Evolutionary conservation across 179 eudicot species (phyloP).

Genomic region (Beta corolliflora): DNA sequence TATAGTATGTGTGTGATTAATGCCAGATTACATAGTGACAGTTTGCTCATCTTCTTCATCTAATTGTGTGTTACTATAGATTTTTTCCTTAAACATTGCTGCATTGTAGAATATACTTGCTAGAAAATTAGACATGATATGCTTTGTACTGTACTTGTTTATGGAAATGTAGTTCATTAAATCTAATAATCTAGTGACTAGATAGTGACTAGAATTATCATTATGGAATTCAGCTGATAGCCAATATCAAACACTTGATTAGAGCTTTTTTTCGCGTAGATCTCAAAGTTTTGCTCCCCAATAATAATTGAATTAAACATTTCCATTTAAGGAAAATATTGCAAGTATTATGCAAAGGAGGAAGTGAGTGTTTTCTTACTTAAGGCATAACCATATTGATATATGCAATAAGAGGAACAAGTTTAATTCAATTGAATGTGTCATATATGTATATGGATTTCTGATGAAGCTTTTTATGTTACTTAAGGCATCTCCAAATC

Average conservation of each 20-base stretch:
- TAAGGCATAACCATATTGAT: neutral
- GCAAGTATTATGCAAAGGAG: too few relatives aligned
- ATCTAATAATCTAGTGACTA: neutral
- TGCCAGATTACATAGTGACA: too few relatives aligned
- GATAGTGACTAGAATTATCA: neutral
- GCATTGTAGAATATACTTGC: neutral
- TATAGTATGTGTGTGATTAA: too few relatives aligned
- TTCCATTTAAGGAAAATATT: too few relatives aligned
- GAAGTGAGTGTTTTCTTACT: neutral
- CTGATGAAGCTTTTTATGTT: constrained; percentile 26
- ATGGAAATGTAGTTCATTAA: neutral
- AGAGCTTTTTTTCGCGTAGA: neutral
- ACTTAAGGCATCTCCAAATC: constrained; percentile 50
- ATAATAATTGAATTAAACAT: neutral
- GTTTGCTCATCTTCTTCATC: too few relatives aligned
- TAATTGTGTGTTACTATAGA: too few relatives aligned
- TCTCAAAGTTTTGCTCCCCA: neutral
- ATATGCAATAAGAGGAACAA: neutral
- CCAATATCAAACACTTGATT: neutral
- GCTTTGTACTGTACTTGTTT: neutral
- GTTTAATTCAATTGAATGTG: neutral
- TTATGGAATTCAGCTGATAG: neutral
- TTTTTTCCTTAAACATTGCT: neutral
- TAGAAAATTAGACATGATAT: too few relatives aligned
- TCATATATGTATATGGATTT: neutral